Base-by-base conservation (phyloP, 805 yeast genomes). In the Clavispora phyllophila region DNA sequence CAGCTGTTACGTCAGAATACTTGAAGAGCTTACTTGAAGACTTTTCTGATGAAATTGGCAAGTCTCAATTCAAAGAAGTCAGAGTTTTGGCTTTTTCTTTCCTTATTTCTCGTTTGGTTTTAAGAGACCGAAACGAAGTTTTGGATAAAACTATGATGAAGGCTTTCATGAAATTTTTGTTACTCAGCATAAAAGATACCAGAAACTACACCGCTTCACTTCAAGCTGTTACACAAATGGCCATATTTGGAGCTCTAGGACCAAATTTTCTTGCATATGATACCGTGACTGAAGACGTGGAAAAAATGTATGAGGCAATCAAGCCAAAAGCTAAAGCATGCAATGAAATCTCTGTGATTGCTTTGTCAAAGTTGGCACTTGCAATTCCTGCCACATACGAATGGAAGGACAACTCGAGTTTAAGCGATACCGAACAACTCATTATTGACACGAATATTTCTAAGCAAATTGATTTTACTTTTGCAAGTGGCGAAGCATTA, bases 401-500 rank as follows among this genome's bases (percentile, higher is more conserved):
- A 10, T 20, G n/a, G 6, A 19, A 26, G 4, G 46, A 55, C 0
- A 54, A 51, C 2, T 49, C 42, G 7, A 50, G 42, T 4, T 59
- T 66, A 14, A 49, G 53, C 9, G 57, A 67, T 1, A 68, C 67
- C 42, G 76, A 82, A 36, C 57, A 68, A 8, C 50, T 61, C 1
- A 53, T 88, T 1, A 80, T 72, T 51, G 82, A 76, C 3, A 72
- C 85, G 0, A 81, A 84, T 56, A 59, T 57, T 4, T 75, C 88
- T 0, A 87, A 84, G 48, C 87, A 85, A 46, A 68, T 79, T n/a
- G 97, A 91, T 46, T 77, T 70, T 39, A 63, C 84, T 17, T 87
- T 91, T 50, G 73, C 88, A 0, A 74, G 82, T 37, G 97, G 98
- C 41, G 98, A 91, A 57, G 89, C 96, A 0, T 62, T 90, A 15